phyloP scores from a whole-genome alignment of 2,329 filamentous ascomycete genomes.

The Coniochaeta sp. region DNA sequence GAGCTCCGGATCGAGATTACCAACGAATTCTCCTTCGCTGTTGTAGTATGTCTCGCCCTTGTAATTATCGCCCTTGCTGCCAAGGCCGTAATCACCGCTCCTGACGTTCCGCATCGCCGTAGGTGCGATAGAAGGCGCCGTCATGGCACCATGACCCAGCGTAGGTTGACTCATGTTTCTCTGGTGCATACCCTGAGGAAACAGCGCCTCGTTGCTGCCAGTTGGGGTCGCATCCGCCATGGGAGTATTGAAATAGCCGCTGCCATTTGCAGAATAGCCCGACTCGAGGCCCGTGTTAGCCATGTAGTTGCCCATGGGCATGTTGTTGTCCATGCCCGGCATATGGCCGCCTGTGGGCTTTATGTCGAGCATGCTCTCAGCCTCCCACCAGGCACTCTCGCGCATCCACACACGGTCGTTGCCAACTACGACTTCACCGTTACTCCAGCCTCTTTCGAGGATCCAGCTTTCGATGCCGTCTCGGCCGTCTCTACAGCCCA shows the following conservation, averaged over 20 bases:
- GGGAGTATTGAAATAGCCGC: conserved; percentile 63
- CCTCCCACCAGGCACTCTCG: conserved; percentile 94
- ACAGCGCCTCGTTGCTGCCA: conserved; percentile 65
- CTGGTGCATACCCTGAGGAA: conserved; percentile 53
- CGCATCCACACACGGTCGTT: conserved; percentile 93
- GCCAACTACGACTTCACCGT: conserved; percentile 89
- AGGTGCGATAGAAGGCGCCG: conserved; percentile 53
- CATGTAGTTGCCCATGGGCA: conserved; percentile 23
- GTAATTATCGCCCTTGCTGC: conserved; percentile 73
- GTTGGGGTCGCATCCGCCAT: conserved; percentile 54
- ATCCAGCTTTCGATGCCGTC: conserved; percentile 95
- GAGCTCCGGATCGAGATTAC: conserved; percentile 68
- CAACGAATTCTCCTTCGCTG: conserved; percentile 59
- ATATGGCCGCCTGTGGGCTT: conserved; percentile 52
- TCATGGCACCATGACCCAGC: conserved; percentile 28
- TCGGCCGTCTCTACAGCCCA: conserved; percentile 83
- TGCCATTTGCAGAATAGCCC: conserved; percentile 60
- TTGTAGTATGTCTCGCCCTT: conserved; percentile 71
- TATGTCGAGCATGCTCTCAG: conserved; percentile 89
- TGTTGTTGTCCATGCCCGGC: conserved; percentile 13
- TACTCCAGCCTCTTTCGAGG: conserved; percentile 94
- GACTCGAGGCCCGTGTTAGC: conserved; percentile 57
- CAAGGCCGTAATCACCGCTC: conserved; percentile 82
- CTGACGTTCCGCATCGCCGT: conserved; percentile 43
- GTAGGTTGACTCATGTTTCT: conserved; percentile 50